Base-by-base conservation (phyloP, 805 yeast genomes). In the Spathaspora arborariae region DNA sequence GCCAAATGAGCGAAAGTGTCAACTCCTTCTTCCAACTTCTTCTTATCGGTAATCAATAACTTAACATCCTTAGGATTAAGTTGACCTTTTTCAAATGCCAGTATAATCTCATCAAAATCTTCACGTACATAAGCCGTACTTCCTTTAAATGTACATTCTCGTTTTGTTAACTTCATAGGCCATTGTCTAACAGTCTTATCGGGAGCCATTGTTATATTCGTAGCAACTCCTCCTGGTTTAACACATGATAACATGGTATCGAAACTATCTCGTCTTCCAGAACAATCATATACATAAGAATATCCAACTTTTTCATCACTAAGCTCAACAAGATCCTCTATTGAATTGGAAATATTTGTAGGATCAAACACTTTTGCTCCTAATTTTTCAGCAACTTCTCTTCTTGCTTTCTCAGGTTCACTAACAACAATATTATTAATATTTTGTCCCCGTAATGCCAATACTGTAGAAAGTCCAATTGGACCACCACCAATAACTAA, bases 171-270 rank as follows among this genome's bases (percentile, higher is more conserved):
- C 51, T 68, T 72, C 82, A 79, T 80, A 46, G 84, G 84, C 53
- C 67, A 67, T 54, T 72, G 76, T 20, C 65, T 66, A 22, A 75
- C 60, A 5, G 82, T 74, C 27, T 70, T 63, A 39, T 72, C 68
- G n/a, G 81, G 79, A 83, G 85, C 81, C 41, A 82, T 76, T 4
- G 87, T 87, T 43, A 82, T 71, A 59, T 82, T 82, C 27, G 79
- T 78, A 20, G 81, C 76, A 1, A 69, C 66, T 40, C 88, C 88
- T 45, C 76, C 72, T 3, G 79, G 72, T 1, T 73, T 64, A 9
- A 80, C 62, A 1, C 79, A 78, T 26, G 63, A 65, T 30, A 82
- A 56, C 5, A 80, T 78, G 2, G 82, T 67, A 42, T 70, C 68
- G 44, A 78, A 73, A 4, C 85, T 81, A 5, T 71, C 70, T 42